Evolutionary conservation across 148 eudicot genomes (phyloP).

Genomic region (Rheum nobile): DNA sequence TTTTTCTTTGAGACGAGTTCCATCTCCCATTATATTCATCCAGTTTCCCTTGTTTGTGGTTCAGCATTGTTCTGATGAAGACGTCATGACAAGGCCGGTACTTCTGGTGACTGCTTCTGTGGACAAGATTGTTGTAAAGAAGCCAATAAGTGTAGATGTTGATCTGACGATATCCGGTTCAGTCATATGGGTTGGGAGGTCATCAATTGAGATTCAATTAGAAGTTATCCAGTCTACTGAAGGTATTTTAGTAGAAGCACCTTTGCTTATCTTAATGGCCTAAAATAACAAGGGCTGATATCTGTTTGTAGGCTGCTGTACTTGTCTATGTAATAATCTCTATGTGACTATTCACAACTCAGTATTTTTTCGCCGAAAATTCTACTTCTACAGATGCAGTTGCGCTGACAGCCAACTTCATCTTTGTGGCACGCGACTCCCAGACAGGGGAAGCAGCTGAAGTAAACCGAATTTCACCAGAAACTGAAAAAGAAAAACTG

Average conservation of each 20-base stretch:
- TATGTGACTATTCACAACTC: background rate
- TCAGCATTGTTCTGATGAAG: slow-evolving; percentile 57
- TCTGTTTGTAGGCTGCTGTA: background rate
- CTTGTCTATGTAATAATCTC: too few species aligned
- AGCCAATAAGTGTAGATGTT: slow-evolving; percentile 44
- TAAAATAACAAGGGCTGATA: background rate
- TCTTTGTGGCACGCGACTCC: slow-evolving; percentile 90
- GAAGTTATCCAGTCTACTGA: slow-evolving; percentile 38
- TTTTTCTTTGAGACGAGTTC: background rate
- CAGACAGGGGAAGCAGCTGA: slow-evolving; percentile 77
- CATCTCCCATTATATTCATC: background rate
- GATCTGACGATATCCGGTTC: slow-evolving; percentile 53
- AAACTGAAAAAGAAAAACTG: slow-evolving; percentile 64
- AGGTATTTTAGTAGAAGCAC: slow-evolving; percentile 20
- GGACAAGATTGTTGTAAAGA: slow-evolving; percentile 54
- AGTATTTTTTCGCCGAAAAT: slow-evolving; percentile 20
- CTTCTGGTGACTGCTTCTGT: slow-evolving; percentile 65
- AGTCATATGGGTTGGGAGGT: slow-evolving; percentile 63
- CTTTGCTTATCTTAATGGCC: background rate
- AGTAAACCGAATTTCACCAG: slow-evolving; percentile 67
- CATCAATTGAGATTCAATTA: slow-evolving; percentile 63
- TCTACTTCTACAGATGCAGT: slow-evolving; percentile 29
- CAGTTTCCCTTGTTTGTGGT: background rate
- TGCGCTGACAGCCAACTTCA: slow-evolving; percentile 84
- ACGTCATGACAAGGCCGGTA: slow-evolving; percentile 54